These are phyloP conservation scores for Mercurialis annua DNA, from an alignment of 345 rosid genomes.

Conservation along the genomic window DNA sequence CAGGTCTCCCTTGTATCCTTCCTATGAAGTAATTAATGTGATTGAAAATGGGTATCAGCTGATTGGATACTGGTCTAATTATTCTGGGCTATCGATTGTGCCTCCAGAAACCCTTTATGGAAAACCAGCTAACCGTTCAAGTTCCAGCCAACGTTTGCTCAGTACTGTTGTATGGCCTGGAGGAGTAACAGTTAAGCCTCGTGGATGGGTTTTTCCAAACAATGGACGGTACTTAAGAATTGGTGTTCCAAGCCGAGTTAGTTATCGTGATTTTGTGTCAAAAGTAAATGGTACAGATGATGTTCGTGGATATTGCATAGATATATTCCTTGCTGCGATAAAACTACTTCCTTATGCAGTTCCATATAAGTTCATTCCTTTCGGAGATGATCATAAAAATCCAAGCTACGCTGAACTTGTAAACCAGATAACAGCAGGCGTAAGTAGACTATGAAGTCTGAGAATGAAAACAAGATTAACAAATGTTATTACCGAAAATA, in stretches of 20 bases:
- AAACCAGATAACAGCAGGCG: slow-evolving; percentile 49
- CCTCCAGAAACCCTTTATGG: slow-evolving; percentile 70
- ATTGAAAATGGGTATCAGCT: slow-evolving; percentile 39
- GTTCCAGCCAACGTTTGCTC: slow-evolving; percentile 57
- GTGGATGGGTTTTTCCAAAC: slow-evolving; percentile 92
- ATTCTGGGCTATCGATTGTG: slow-evolving; percentile 70
- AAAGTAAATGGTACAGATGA: slow-evolving; percentile 46
- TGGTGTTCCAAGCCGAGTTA: slow-evolving; percentile 71
- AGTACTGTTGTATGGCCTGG: slow-evolving; percentile 92
- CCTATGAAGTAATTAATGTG: slow-evolving; percentile 65
- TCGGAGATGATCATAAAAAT: slow-evolving; percentile 77
- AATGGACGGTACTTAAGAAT: slow-evolving; percentile 71
- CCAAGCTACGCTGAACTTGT: slow-evolving; percentile 70
- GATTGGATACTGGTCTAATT: slow-evolving; percentile 91
- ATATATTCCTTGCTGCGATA: slow-evolving; percentile 73
- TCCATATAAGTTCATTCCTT: slow-evolving; percentile 64
- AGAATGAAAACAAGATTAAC: background rate
- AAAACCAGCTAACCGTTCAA: slow-evolving; percentile 62
- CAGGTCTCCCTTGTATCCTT: slow-evolving; percentile 54
- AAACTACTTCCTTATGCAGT: slow-evolving; percentile 63
- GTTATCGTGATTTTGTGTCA: slow-evolving; percentile 51
- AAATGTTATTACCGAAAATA: background rate
- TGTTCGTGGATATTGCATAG: slow-evolving; percentile 70
- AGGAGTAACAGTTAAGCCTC: slow-evolving; percentile 52
- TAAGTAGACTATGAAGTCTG: slow-evolving; percentile 42